These are phyloP conservation scores for Naematelia encephala DNA, from an alignment of 768 basidiomycete species.

Conservation along the genomic window DNA sequence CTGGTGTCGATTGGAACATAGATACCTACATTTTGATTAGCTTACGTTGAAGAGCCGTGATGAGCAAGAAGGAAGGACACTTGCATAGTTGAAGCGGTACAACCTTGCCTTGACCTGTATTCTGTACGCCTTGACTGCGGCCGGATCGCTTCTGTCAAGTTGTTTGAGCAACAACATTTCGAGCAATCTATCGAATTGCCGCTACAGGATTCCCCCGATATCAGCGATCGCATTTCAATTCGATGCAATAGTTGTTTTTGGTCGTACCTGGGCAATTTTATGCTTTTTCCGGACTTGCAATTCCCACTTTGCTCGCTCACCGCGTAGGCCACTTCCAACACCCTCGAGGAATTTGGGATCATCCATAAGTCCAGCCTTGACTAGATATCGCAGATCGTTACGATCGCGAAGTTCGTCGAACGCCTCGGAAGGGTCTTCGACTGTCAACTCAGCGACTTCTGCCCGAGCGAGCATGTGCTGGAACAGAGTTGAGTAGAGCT, in stretches of 20 bases:
- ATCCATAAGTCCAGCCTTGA: slow-evolving; percentile 72
- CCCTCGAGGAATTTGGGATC: slow-evolving; percentile 64
- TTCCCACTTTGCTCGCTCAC: slow-evolving; percentile 57
- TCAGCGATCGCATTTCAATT: not conserved
- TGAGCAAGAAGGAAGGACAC: slow-evolving; percentile 43
- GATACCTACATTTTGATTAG: not conserved
- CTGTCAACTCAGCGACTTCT: slow-evolving; percentile 81
- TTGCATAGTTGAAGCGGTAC: slow-evolving; percentile 89
- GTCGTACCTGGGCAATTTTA: slow-evolving; percentile 80
- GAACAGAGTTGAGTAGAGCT: slow-evolving; percentile 83
- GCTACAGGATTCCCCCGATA: slow-evolving; percentile 54
- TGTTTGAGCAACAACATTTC: slow-evolving; percentile 83
- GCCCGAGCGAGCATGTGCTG: slow-evolving; percentile 65
- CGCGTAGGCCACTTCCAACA: slow-evolving; percentile 66
- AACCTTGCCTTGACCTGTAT: slow-evolving; percentile 85
- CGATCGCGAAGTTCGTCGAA: slow-evolving; percentile 95
- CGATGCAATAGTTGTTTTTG: not conserved
- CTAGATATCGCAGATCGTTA: slow-evolving; percentile 77
- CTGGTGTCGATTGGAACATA: slow-evolving; percentile 76
- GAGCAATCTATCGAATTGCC: slow-evolving; percentile 85
- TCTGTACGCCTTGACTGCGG: slow-evolving; percentile 64
- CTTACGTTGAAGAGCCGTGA: not conserved
- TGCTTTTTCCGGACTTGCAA: slow-evolving; percentile 76
- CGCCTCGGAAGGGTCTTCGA: slow-evolving; percentile 96
- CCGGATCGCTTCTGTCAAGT: slow-evolving; percentile 62